These are phyloP conservation scores for Talinum fruticosum DNA, from an alignment of 148 eudicot genomes.

Conservation along the genomic window DNA sequence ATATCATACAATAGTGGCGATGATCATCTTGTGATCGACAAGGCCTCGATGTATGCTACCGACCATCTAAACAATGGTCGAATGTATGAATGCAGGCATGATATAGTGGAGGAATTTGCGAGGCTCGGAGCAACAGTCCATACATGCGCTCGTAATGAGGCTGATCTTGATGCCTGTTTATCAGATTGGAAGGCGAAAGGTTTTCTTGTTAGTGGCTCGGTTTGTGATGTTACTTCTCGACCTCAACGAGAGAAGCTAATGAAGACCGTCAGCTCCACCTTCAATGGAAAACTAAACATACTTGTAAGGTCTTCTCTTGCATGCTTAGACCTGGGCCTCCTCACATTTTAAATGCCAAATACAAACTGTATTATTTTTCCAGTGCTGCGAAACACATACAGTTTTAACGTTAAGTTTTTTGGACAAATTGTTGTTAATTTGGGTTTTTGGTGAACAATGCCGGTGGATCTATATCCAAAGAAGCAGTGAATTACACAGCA, in stretches of 20 bases:
- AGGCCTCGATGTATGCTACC: too few species aligned
- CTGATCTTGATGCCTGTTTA: conserved; percentile 7
- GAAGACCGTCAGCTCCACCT: neutral
- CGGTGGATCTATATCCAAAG: neutral
- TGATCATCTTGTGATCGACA: too few species aligned
- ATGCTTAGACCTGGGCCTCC: too few species aligned
- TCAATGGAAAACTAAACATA: conserved; percentile 13
- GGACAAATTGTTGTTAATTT: too few species aligned
- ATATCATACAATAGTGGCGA: too few species aligned
- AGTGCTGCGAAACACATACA: too few species aligned
- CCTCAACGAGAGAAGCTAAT: conserved; percentile 13
- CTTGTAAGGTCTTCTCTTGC: conserved; percentile 9
- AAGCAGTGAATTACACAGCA: neutral
- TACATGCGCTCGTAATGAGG: conserved; percentile 13
- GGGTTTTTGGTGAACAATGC: neutral
- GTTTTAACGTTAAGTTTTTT: too few species aligned
- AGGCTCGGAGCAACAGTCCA: conserved; percentile 11
- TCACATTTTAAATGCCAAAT: too few species aligned
- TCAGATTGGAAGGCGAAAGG: conserved; percentile 12
- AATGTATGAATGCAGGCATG: too few species aligned
- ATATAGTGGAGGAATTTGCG: conserved; percentile 18
- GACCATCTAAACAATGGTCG: too few species aligned
- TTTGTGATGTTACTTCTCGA: conserved; percentile 19
- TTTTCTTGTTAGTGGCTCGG: conserved; percentile 8
- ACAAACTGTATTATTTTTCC: too few species aligned